Evolutionary conservation across 169 alveolate genomes (phyloP), one percentile per base, ranked within the genome.

Genomic region (Babesia microti): DNA sequence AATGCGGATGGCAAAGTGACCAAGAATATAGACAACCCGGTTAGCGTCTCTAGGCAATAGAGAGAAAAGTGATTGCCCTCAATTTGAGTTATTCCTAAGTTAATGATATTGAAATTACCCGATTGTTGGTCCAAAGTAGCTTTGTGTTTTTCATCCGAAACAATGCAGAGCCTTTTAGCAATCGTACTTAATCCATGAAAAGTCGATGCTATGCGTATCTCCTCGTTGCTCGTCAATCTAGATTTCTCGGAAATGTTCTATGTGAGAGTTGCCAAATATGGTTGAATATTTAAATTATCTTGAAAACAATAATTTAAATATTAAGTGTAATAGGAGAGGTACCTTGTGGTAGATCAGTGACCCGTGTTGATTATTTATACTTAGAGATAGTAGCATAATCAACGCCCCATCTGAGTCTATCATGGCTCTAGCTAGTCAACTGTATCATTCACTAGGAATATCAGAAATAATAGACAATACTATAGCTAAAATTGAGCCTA

Each of bases 131-230:
- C 70, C 23, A 65, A 21, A 21, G 55, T 21, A 1, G 63, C 3
- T 3, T 21, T 9, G 30, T 18, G 23, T 4, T 30, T 21, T 17
- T 23, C 53, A 29, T 42, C 27, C 28, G 68, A 49, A 40, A 72
- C 58, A 23, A 67, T 68, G 14, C 92, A 83, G 26, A 89, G 69
- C 43, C 87, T 83, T 22, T 87, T 82, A 19, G 97, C 87, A 14
- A 89, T 89, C 15, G 94, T 86, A 17, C 91, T 83, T 45, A 89
- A 68, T 17, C 97, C 95, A 68, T 89, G 97, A 37, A 89, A 82
- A 41, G 96, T 89, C 40, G 96, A 88, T 9, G 97, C 97, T 32
- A 89, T 68, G 30, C 96, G 61, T 45, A 89, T 87, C 6, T 75
- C 82, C 54, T 89, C 97, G 58, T 89, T 89, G 28, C 93, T 80